Evolutionary conservation across 2,329 filamentous ascomycete species (phyloP).

Genomic region (Phaeophleospora eucalypticola): DNA sequence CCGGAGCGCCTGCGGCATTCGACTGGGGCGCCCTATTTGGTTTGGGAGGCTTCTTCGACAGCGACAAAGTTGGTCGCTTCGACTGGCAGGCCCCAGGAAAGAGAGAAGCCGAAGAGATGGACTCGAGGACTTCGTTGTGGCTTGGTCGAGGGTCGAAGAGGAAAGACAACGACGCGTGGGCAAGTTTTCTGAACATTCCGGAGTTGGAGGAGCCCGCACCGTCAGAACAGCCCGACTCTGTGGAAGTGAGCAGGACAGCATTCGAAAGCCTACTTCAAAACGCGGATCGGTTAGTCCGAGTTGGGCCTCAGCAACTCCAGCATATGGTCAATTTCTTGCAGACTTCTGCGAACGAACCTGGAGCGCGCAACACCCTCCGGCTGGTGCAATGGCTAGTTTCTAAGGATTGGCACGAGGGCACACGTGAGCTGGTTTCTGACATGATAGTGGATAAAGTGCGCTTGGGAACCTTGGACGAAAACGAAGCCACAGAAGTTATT

Average conservation of each 20-base stretch:
- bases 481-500: slow-evolving; percentile 6
- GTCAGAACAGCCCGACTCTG: slow-evolving; percentile 4
- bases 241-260: slow-evolving; percentile 17
- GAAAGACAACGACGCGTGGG: slow-evolving; percentile 15
- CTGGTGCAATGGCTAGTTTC: slow-evolving; percentile 22
- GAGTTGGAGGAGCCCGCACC: background rate
- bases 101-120: background rate
- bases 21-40: slow-evolving; percentile 32
- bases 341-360: slow-evolving; percentile 22
- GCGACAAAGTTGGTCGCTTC: slow-evolving; percentile 14
- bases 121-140: background rate
- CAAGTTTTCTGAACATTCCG: slow-evolving; percentile 10
- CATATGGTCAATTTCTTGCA: slow-evolving; percentile 22
- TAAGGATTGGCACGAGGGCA: background rate
- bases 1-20: slow-evolving; percentile 11
- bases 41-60: slow-evolving; percentile 14
- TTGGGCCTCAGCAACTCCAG: slow-evolving; percentile 8
- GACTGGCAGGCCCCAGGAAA: slow-evolving; percentile 24
- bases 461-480: slow-evolving; percentile 13
- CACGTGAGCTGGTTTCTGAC: background rate
- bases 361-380: slow-evolving; percentile 19
- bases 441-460: slow-evolving; percentile 20
- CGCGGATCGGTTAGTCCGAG: background rate
- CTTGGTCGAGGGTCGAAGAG: background rate
- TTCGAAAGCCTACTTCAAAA: slow-evolving; percentile 21